Evolutionary conservation across 805 yeast genomes (phyloP).

Genomic region (Metschnikowia drakensbergensis): DNA sequence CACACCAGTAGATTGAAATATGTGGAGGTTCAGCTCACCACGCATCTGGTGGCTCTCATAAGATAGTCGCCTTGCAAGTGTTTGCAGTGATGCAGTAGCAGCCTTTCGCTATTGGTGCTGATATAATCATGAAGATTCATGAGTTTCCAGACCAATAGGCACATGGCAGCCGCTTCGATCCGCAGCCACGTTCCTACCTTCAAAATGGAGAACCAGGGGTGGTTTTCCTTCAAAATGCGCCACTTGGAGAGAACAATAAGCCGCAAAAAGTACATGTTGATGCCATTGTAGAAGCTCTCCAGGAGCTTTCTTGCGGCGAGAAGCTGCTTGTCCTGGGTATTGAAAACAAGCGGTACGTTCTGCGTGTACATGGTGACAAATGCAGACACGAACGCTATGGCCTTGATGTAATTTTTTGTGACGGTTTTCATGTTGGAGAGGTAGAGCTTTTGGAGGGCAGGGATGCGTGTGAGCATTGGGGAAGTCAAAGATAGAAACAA

Average conservation of each 20-base stretch:
- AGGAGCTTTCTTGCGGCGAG: constrained; percentile 21
- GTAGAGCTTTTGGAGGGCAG: constrained; percentile 11
- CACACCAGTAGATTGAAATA: not conserved
- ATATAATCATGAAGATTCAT: constrained; percentile 37
- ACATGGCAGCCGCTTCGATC: constrained; percentile 32
- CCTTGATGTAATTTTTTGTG: constrained; percentile 33
- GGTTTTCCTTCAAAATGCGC: constrained; percentile 39
- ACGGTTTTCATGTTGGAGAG: constrained; percentile 22
- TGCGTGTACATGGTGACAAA: constrained; percentile 22
- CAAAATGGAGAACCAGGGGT: constrained; percentile 29
- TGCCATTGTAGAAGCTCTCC: constrained; percentile 24
- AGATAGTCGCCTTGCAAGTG: constrained; percentile 12
- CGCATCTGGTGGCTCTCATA: constrained; percentile 13
- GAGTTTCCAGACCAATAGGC: constrained; percentile 33
- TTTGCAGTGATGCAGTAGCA: constrained; percentile 7
- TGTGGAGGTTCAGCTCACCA: constrained; percentile 5
- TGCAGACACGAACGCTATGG: constrained; percentile 34
- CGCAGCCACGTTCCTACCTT: constrained; percentile 29
- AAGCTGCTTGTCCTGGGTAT: constrained; percentile 1
- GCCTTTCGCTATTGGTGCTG: constrained; percentile 17
- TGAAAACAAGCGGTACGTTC: constrained; percentile 18
- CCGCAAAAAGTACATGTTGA: constrained; percentile 32
- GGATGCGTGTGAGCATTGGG: constrained; percentile 22
- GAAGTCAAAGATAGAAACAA: constrained; percentile 28
- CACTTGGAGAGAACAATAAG: constrained; percentile 38